Conservation (phyloP, 2,329 filamentous ascomycete species). For the Aschersonia sp. region DNA sequence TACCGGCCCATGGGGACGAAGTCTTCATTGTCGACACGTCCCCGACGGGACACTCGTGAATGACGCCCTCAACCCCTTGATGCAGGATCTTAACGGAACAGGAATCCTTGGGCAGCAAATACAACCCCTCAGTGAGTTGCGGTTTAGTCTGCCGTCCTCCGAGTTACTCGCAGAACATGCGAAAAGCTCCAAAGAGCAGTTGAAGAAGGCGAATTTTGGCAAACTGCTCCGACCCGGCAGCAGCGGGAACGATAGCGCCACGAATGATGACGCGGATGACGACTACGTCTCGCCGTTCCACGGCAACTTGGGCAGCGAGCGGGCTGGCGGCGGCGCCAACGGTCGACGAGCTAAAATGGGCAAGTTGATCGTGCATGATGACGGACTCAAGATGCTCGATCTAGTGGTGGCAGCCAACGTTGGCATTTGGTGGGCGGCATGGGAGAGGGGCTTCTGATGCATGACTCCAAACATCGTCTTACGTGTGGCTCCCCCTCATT, state of each 20-base stretch:
- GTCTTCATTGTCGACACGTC: constrained; percentile 61
- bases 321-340: constrained; percentile 71
- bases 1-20: constrained; percentile 62
- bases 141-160: constrained; percentile 69
- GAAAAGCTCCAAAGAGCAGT: constrained; percentile 16
- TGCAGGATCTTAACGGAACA: constrained; percentile 17
- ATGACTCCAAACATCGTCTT: too few relatives aligned
- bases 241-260: constrained; percentile 12
- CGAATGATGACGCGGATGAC: constrained; percentile 22
- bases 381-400: constrained; percentile 92
- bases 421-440: constrained; percentile 85
- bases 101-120: not conserved
- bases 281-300: constrained; percentile 37
- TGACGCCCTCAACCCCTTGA: constrained; percentile 27
- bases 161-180: constrained; percentile 28
- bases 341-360: constrained; percentile 86
- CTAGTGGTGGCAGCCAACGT: constrained; percentile 82
- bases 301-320: constrained; percentile 64
- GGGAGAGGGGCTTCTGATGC: constrained; percentile 41
- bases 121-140: constrained; percentile 57
- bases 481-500: too few relatives aligned
- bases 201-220: constrained; percentile 27
- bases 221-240: constrained; percentile 21
- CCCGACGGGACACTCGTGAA: constrained; percentile 27
- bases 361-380: constrained; percentile 79